These are phyloP conservation scores for Populus trichocarpa DNA, from an alignment of 441 rosid species.

Conservation along the genomic window DNA sequence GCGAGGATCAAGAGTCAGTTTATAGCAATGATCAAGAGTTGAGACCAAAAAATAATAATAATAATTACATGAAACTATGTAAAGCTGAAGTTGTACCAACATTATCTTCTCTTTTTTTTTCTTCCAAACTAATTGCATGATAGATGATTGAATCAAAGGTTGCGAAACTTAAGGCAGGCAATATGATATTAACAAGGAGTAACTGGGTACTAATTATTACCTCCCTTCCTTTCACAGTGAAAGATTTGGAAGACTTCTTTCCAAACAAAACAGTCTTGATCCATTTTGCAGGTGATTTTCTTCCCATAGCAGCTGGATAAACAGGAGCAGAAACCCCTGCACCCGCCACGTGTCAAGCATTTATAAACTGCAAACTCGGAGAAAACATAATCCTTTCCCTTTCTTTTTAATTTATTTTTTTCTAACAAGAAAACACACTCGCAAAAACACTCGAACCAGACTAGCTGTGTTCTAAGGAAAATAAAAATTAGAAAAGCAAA, in stretches of 20 bases:
- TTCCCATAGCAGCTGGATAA: conserved; percentile 55
- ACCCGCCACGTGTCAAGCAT: conserved; percentile 15
- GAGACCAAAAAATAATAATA: background rate
- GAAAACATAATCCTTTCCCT: background rate
- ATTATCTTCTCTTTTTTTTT: background rate
- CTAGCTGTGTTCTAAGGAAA: background rate
- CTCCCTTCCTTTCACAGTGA: conserved; percentile 55
- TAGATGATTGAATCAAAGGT: background rate
- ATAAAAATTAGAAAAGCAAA: background rate
- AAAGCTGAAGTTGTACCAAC: background rate
- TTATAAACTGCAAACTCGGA: background rate
- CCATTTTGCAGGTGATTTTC: conserved; percentile 65
- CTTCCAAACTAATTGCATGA: background rate
- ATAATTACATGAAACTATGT: background rate
- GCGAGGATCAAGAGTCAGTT: background rate
- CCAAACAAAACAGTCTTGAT: conserved; percentile 73
- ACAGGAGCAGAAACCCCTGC: conserved; percentile 20
- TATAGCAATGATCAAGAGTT: background rate
- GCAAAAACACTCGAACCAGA: background rate
- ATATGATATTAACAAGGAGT: background rate
- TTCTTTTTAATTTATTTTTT: too few species aligned
- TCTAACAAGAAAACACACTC: background rate
- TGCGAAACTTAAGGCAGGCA: background rate
- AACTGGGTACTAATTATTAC: conserved; percentile 24
- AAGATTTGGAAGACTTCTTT: conserved; percentile 69